Evolutionary conservation across 345 rosid genomes (phyloP).

Genomic region (Euclidium syriacum): DNA sequence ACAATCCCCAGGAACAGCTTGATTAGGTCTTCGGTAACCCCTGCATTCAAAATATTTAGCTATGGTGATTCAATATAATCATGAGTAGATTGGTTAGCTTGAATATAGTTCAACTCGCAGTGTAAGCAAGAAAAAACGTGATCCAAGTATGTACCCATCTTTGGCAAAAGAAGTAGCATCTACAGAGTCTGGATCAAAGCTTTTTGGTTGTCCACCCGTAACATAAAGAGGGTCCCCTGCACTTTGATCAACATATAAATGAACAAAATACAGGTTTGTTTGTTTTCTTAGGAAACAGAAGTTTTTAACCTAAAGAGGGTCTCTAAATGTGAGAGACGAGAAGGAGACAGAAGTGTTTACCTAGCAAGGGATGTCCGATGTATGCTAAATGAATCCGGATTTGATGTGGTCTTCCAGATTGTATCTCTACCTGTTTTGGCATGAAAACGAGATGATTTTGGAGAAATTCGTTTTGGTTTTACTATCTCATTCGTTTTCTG

Average conservation of each 20-base stretch:
- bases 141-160: constrained; percentile 55
- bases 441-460: not conserved
- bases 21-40: constrained; percentile 61
- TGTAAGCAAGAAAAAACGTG: not conserved
- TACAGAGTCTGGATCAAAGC: constrained; percentile 37
- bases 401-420: constrained; percentile 90
- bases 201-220: constrained; percentile 63
- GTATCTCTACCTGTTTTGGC: constrained; percentile 65
- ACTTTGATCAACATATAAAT: not conserved
- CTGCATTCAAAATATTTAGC: constrained; percentile 32
- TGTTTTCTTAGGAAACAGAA: too few species aligned
- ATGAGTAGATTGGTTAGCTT: not conserved
- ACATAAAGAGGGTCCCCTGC: constrained; percentile 82
- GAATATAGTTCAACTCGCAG: not conserved
- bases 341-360: constrained; percentile 35
- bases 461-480: not conserved
- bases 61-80: not conserved
- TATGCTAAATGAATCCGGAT: constrained; percentile 88
- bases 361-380: constrained; percentile 76
- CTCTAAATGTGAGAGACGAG: constrained; percentile 8
- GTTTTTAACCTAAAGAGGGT: constrained; percentile 70
- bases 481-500: not conserved
- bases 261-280: too few species aligned
- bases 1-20: constrained; percentile 82
- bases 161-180: constrained; percentile 45